Base-by-base conservation (phyloP, 345 rosid genomes). In the Lenwebbia sp. region DNA sequence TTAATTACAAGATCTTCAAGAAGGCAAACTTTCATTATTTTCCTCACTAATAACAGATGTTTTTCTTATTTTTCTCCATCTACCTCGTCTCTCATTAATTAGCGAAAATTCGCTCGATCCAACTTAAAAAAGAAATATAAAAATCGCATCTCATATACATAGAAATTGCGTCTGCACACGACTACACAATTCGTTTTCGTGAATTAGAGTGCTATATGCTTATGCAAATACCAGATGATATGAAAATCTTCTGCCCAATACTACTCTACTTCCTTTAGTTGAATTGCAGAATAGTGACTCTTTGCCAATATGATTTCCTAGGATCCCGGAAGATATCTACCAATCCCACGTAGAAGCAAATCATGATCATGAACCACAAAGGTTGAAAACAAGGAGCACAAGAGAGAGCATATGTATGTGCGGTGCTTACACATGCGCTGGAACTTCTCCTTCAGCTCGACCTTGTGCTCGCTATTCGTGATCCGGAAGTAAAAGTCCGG, bases 401-500 rank as follows among this genome's bases (percentile, higher is more conserved):
- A 53, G 44, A 84, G 50, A 60, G 13, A n/a, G 30, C 10, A 30
- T 33, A 15, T 30, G 41, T 65, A 22, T 4, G 40, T 65, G 47
- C 13, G 65, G 15, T 50, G 84, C 95, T 89, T 90, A 93, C 95
- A 93, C 90, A 93, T 92, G 88, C 94, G 91, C 85, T 87, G 54
- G 91, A 93, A 93, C 82, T 93, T 93, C 49, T 92, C 90, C 86
- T 93, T 93, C n/a, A 93, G 92, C 26, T 93, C 93, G 0, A 89
- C 84, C 86, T 74, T 88, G 83, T 93, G 93, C 53, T 92, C 92
- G 50, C 91, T 93, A 7, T 92, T 92, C 9, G 94, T 93, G 87
- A 91, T 86, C 5, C 94, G 93, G 54, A 93, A 92, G 75, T 91
- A 90, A 40, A 88, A 92, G 50, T 93, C 95, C 0, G 95, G 92